Evolutionary conservation across 1,284 basidiomycete genomes (phyloP), one percentile per base, ranked within the genome.

Genomic region (Sanguinoderma infundibulare): DNA sequence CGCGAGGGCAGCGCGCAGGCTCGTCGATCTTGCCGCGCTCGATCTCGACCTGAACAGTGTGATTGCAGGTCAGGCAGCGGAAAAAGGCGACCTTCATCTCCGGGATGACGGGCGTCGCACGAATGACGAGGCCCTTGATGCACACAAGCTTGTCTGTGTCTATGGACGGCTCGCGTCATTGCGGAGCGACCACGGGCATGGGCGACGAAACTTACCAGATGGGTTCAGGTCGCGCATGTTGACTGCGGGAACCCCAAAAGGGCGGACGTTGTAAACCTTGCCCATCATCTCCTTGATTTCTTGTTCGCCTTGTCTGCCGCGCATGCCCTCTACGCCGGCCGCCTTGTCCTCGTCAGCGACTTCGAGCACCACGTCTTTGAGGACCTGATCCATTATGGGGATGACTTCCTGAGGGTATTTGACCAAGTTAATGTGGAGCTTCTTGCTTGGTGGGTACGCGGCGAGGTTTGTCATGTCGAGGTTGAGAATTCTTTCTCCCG

Each of bases 11-110:
- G 34, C 89, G 86, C 17, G 84, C 83, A 1, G 98, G 97, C 76
- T 99, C 97, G 72, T 91, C 88, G 69, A 99, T 98, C 75, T 95
- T 92, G 40, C 97, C 97, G 12, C 96, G 90, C 75, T 98, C 96
- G 59, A 99, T 98, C 72, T 98, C 96, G 65, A 94, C 94, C 73
- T 95, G 92, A 7, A 96, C 88, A 5, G 96, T 98, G 76, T 99
- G 96, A 61, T 91, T 92, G 76, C 98, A 99, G 40, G 91, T 91
- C n/a, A 95, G 81, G 78, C 97, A 99, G 51, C 96, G 92, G 87
- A 99, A 99, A 82, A 99, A 99, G 34, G 96, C 97, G 71, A 88
- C 85, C 78, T 95, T 96, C 98, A 99, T 99, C 77, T 99, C 97
- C 2, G 98, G 97, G 60, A 99, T 98, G 71, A 99, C 92, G 4